Base-by-base conservation (phyloP, 2,329 filamentous ascomycete genomes). In the Monilinia aucupariae region DNA sequence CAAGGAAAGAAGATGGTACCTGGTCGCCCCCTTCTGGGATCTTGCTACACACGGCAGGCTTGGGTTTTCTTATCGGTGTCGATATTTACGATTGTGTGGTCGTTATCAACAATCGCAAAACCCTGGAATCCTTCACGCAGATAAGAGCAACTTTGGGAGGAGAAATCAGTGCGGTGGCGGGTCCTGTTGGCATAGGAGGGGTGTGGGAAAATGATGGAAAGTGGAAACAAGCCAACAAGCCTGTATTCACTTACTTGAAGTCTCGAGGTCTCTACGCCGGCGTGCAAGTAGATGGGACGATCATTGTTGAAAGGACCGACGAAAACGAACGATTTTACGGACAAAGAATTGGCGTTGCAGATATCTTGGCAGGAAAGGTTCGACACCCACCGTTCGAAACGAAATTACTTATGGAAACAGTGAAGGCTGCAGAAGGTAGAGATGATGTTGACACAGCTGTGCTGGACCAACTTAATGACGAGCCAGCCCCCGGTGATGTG, bases 31-130 rank as follows among this genome's bases (percentile, higher is more conserved):
- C 93, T 0, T 94, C 91, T 0, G 92, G 90, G 53, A 91, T 97
- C 67, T 83, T 96, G 78, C 82, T 96, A 54, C 92, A 97, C 73
- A 96, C 93, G 0, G 85, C 91, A 0, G 91, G 89, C 0, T 82
- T 96, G 32, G 93, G 92, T 30, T 97, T 97, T 72, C 83, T 96
- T 64, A 87, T 92, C 5, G 93, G 92, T 1, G 89, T 96, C 52
- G 93, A 97, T 73, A 91, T 96, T 48, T 97, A 97, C 78, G 93
- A 97, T 74, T 96, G 92, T 72, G 89, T 97, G 12, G 82, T 96
- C 10, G 89, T 97, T 45, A 92, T 97, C 74, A 97, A 96, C 77
- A 91, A 88, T 47, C 85, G 89, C 48, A 82, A 90, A 64, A 91
- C 92, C 2, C 78, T 97, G 54, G 89, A 96, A 69, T 86, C 89